phyloP scores from a whole-genome alignment of 2,329 filamentous ascomycete species.

The Pezicula carpinea region DNA sequence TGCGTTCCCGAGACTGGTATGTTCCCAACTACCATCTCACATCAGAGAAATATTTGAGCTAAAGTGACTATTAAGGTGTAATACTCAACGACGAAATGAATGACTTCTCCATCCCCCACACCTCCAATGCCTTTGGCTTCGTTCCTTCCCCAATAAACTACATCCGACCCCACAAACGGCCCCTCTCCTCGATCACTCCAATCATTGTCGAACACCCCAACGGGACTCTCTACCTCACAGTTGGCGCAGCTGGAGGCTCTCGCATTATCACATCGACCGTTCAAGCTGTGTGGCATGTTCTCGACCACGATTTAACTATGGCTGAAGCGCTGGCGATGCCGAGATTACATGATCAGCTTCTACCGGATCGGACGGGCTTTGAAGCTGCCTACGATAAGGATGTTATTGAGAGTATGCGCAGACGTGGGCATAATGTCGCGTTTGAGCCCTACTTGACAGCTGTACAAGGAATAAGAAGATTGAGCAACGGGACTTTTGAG shows the following conservation, averaged over 20 bases:
- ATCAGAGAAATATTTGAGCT: neutral
- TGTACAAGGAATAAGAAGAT: conserved; percentile 63
- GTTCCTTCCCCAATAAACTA: conserved; percentile 76
- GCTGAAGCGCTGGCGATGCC: conserved; percentile 59
- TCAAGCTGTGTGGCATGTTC: conserved; percentile 67
- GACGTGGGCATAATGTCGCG: conserved; percentile 65
- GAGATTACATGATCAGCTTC: conserved; percentile 76
- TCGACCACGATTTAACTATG: conserved; percentile 59
- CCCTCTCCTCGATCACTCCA: conserved; percentile 77
- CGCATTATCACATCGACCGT: conserved; percentile 78
- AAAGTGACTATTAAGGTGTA: too few species aligned
- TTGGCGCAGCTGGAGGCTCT: conserved; percentile 76
- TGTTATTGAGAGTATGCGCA: conserved; percentile 58
- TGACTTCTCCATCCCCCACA: conserved; percentile 82
- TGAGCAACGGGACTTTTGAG: conserved; percentile 67
- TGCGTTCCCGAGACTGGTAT: conserved; percentile 79
- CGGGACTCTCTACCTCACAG: conserved; percentile 60
- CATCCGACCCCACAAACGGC: conserved; percentile 74
- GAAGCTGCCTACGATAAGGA: conserved; percentile 65
- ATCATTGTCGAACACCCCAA: conserved; percentile 67
- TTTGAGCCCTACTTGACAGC: conserved; percentile 60
- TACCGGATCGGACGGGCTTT: conserved; percentile 64
- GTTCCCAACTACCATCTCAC: neutral
- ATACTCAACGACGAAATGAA: conserved; percentile 57
- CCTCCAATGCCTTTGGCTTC: conserved; percentile 79